phyloP scores from a whole-genome alignment of 164 flowering plant species.

The Vitis amurensis region DNA sequence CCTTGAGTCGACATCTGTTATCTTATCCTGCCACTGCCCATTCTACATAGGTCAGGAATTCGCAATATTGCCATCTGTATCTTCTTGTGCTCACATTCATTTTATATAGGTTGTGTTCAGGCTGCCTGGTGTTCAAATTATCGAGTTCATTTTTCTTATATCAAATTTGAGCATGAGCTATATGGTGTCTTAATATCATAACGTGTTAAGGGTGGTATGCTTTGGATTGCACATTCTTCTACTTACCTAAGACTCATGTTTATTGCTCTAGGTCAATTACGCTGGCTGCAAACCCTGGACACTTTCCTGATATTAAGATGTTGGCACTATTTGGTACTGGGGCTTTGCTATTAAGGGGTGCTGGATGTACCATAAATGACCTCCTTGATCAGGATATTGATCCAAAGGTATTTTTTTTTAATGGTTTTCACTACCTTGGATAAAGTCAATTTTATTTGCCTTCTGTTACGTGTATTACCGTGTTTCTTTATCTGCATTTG shows the following conservation, averaged over 20 bases:
- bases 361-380: conserved; percentile 97
- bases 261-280: conserved; percentile 73
- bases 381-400: conserved; percentile 92
- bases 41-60: no score
- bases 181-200: no score
- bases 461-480: not conserved
- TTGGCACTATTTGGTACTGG: conserved; percentile 84
- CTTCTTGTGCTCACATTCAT: no score
- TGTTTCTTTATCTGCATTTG: not conserved
- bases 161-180: no score
- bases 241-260: not conserved
- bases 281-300: conserved; percentile 80
- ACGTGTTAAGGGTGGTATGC: not conserved
- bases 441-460: not conserved
- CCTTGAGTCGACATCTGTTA: no score
- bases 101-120: no score
- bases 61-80: no score
- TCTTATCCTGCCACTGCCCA: no score
- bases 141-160: no score
- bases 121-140: no score
- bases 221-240: not conserved
- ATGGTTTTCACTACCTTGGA: conserved; percentile 1
- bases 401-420: conserved; percentile 43
- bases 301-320: conserved; percentile 85
- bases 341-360: conserved; percentile 89